A percentile compares a stretch with the other conserved stretches of the same genome.
phyloP scores from a whole-genome alignment of 2,329 filamentous ascomycete genomes.

The Botryotinia globosa region DNA sequence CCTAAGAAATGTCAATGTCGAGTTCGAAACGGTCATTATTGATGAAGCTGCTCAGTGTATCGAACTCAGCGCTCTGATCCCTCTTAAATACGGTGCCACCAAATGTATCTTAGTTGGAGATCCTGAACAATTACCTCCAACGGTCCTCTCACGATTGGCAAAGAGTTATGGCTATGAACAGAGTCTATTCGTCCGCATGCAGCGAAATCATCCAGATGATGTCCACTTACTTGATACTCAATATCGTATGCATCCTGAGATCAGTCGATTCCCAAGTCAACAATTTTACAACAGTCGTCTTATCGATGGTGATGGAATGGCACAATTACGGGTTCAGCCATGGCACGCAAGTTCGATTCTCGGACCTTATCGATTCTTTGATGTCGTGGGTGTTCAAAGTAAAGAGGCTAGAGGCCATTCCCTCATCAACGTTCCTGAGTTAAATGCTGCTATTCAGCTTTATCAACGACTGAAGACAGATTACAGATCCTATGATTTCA shows the following conservation, averaged over 20 bases:
- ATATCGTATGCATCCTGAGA: constrained; percentile 98
- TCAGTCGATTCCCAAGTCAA: constrained; percentile 83
- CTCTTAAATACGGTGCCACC: constrained; percentile 92
- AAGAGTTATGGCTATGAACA: constrained; percentile 94
- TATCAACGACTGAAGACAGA: constrained; percentile 77
- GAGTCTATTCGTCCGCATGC: constrained; percentile 97
- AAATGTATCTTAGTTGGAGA: constrained; percentile 98
- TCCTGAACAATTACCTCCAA: constrained; percentile 94
- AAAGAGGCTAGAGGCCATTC: constrained; percentile 82
- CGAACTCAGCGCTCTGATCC: constrained; percentile 92
- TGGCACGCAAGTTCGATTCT: constrained; percentile 85
- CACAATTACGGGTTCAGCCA: constrained; percentile 66
- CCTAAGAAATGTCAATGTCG: constrained; percentile 77
- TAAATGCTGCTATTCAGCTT: constrained; percentile 80
- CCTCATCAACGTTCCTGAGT: constrained; percentile 81
- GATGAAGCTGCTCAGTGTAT: constrained; percentile 98
- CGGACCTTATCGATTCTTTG: constrained; percentile 94
- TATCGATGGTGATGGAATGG: constrained; percentile 83
- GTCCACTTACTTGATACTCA: constrained; percentile 96
- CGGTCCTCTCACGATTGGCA: constrained; percentile 90
- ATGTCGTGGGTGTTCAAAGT: constrained; percentile 84
- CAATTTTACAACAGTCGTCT: constrained; percentile 91
- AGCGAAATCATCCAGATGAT: constrained; percentile 81
- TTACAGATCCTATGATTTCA: constrained; percentile 65
- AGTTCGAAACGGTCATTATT: constrained; percentile 98